Base-by-base conservation (phyloP, 1,139 yeast genomes). In the Debaryomyces coudertii region DNA sequence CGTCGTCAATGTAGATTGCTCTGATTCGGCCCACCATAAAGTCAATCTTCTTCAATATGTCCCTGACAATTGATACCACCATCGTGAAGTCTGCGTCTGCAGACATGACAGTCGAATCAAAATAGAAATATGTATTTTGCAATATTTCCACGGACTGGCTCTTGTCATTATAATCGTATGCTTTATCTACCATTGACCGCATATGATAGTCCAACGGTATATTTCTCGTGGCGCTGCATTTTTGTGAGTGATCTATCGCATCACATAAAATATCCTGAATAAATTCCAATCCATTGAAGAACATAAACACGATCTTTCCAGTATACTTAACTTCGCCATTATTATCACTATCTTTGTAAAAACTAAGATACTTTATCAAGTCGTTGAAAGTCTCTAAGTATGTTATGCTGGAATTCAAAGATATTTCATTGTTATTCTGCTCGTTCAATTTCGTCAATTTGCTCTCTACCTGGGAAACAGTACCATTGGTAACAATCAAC, bases 241-340 rank as follows among this genome's bases (percentile, higher is more conserved):
- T 27, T 9, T 38, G 41, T 28, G 41, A 52, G 56, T 58, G 55
- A 53, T 70, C 74, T 23, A 71, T 65, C 34, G 68, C 53, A 47
- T 66, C 68, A 38, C 66, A 53, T 30, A 71, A 57, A 18, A 69
- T 53, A 29, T 61, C 57, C 48, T 69, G 75, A 23, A 71, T 61
- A 48, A 60, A 70, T 14, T 57, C 60, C 45, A 71, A 55, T 1
- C 75, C 75, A 44, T 71, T 60, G 57, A 72, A 71, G 44, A 71
- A 72, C 76, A 72, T 71, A 45, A 72, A 71, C 27, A 70, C 53
- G 7, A 70, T 65, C 49, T 66, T 66, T 2, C 73, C 75, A 7
- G 57, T 50, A 46, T 65, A 68, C 15, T 18, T 33, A 9, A 35
- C 30, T 18, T 25, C 23, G 1, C 27, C 16, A 5, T 36, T 30